phyloP scores from a whole-genome alignment of 345 rosid genomes.

The Brassica incana region DNA sequence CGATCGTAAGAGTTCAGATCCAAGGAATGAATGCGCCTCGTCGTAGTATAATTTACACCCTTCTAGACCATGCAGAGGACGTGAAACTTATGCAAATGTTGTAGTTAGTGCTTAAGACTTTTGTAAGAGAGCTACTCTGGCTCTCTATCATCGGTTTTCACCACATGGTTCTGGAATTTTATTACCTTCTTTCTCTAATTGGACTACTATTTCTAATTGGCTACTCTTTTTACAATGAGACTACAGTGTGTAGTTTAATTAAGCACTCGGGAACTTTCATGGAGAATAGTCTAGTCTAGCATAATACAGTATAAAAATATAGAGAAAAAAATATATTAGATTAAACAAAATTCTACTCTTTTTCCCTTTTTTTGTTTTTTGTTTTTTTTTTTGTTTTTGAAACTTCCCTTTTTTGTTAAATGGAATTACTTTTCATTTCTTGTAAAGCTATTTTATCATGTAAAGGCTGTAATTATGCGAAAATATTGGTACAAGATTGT shows the following conservation, averaged over 20 bases:
- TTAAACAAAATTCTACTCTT: neutral
- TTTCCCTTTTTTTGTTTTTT: too few relatives aligned
- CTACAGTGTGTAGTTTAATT: too few relatives aligned
- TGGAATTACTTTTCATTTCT: neutral
- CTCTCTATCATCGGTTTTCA: neutral
- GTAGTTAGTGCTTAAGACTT: neutral
- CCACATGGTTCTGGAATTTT: neutral
- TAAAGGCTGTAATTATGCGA: too few relatives aligned
- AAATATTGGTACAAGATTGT: too few relatives aligned
- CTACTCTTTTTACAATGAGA: neutral
- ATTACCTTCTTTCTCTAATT: neutral
- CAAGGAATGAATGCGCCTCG: neutral
- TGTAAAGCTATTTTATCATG: neutral
- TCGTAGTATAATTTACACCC: neutral
- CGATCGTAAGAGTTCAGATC: neutral
- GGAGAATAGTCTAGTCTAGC: too few relatives aligned
- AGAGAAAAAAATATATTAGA: neutral
- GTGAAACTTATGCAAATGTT: neutral
- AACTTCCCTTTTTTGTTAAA: neutral
- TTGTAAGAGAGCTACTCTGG: neutral
- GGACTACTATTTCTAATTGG: neutral
- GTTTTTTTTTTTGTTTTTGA: too few relatives aligned
- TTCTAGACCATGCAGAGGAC: neutral
- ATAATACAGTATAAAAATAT: too few relatives aligned
- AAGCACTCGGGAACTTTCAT: too few relatives aligned